Base-by-base conservation (phyloP, 2,329 filamentous ascomycete species). In the Aspergillus proliferans region DNA sequence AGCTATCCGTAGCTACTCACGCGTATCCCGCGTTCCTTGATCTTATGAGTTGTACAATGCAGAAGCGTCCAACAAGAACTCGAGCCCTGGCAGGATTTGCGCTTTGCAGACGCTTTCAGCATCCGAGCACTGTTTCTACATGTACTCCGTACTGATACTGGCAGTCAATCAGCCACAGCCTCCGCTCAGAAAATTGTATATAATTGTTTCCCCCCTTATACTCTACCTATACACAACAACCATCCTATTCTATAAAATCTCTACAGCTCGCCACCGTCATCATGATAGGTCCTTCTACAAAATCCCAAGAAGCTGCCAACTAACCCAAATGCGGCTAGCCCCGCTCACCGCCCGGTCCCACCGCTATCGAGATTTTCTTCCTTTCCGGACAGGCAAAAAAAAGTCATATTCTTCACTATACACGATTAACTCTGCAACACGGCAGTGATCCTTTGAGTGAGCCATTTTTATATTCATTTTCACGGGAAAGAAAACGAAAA, bases 361-460 rank as follows among this genome's bases (percentile, higher is more conserved):
- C 42, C n/a, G 9, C 26, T 26, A 44, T 45, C 47, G 44, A 48
- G 51, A 43, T 46, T 49, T 47, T 49, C 47, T 50, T 34, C 40
- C 45, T 19, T 21, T 42, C 38, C 22, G 7, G 14, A 14, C 40
- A n/a, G 21, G 24, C 24, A 39, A 39, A 30, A 15, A 39, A 40
- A 40, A 19, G 18, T 18, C 34, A 19, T 38, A 19, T 38, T 19
- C 10, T 40, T 19, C 38, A 40, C 38, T 15, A 40, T 40, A 36
- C 34, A n/a, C 34, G 4, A 21, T 9, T 46, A 47, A 39, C 52
- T 49, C 48, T 50, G 50, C 53, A 52, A 33, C 44, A 48, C 57
- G 65, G 64, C 64, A 60, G 65, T 67, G 65, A 68, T 68, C 65
- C 64, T 57, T 60, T 58, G 65, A 59, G 64, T 68, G 66, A 68